phyloP scores from a whole-genome alignment of 495 filamentous ascomycete species.

The Podospora didyma region DNA sequence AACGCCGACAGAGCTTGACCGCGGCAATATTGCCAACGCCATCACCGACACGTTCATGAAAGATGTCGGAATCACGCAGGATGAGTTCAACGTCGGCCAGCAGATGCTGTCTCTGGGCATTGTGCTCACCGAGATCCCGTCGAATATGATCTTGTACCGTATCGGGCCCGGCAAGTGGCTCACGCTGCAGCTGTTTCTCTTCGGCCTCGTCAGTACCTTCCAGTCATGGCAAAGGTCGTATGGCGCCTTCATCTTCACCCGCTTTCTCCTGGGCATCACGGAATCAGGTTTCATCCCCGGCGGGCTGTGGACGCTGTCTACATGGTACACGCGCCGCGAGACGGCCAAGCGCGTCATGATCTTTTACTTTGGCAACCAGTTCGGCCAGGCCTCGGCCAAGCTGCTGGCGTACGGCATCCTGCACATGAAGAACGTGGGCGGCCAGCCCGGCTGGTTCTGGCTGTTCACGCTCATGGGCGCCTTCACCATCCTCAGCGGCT shows the following conservation, averaged over 20 bases:
- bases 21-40: constrained; percentile 30
- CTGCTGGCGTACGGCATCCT: constrained; percentile 26
- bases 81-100: constrained; percentile 56
- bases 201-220: constrained; percentile 54
- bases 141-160: constrained; percentile 53
- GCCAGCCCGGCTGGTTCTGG: constrained; percentile 58
- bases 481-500: constrained; percentile 49
- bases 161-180: constrained; percentile 59
- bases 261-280: constrained; percentile 47
- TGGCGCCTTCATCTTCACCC: constrained; percentile 46
- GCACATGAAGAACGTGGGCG: constrained; percentile 43
- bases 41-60: constrained; percentile 38
- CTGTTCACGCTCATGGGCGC: constrained; percentile 52
- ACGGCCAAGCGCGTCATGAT: constrained; percentile 51
- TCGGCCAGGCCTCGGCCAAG: constrained; percentile 49
- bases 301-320: constrained; percentile 57
- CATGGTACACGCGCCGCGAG: constrained; percentile 57
- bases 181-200: constrained; percentile 53
- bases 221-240: constrained; percentile 53
- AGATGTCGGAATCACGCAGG: constrained; percentile 50
- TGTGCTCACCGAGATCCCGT: constrained; percentile 55
- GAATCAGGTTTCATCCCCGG: constrained; percentile 60
- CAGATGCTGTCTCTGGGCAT: constrained; percentile 55
- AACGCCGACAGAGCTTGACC: constrained; percentile 39
- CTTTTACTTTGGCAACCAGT: constrained; percentile 54